phyloP scores from a whole-genome alignment of 306 rosid genomes.

The Sphenostylis stenocarpa region DNA sequence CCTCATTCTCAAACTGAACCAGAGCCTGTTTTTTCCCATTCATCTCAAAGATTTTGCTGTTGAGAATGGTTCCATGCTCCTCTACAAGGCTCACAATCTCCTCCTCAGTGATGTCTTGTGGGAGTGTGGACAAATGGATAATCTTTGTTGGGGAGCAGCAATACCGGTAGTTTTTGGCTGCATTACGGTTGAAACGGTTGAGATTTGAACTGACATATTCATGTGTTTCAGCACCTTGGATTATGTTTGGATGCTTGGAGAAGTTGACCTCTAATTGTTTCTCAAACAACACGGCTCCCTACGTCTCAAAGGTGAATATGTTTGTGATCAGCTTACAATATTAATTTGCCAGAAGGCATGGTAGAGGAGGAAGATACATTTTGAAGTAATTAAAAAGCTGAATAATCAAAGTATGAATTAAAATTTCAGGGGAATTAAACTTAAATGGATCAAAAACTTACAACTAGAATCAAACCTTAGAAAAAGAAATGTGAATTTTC shows the following conservation, averaged over 20 bases:
- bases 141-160: constrained; percentile 93
- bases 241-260: constrained; percentile 79
- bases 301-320: constrained; percentile 12
- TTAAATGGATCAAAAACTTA: neutral
- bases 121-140: constrained; percentile 81
- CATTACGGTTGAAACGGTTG: constrained; percentile 92
- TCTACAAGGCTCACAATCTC: constrained; percentile 74
- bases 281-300: constrained; percentile 88
- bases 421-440: neutral
- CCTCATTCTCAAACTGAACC: constrained; percentile 81
- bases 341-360: neutral
- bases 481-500: constrained; percentile 1
- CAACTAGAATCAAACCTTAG: neutral
- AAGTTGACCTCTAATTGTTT: constrained; percentile 87
- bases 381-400: neutral
- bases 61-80: constrained; percentile 69
- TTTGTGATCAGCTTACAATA: neutral
- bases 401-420: neutral
- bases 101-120: constrained; percentile 79
- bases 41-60: constrained; percentile 84
- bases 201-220: constrained; percentile 83
- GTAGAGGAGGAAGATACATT: neutral
- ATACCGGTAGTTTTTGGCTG: constrained; percentile 90
- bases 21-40: constrained; percentile 88
- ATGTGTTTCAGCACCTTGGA: constrained; percentile 86